A percentile compares a stretch with the other conserved stretches of the same genome.
phyloP scores from a whole-genome alignment of 2,329 filamentous ascomycete genomes.

The Xylariaceae sp. region DNA sequence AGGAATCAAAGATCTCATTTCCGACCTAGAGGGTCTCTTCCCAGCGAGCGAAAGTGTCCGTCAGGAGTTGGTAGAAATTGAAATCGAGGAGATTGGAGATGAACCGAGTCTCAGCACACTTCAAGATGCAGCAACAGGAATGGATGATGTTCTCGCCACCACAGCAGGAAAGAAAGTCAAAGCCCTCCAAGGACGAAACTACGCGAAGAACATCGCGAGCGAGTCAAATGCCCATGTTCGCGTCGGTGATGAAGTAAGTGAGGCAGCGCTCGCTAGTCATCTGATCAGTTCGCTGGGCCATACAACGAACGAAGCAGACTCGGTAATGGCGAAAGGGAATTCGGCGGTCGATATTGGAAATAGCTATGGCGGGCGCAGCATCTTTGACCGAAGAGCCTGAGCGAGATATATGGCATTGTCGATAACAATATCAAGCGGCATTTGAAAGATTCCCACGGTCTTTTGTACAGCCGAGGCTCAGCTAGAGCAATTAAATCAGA shows the following conservation, averaged over 20 bases:
- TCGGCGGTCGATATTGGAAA: conserved; percentile 11
- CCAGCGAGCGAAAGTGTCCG: conserved; percentile 13
- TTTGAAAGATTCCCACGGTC: no score
- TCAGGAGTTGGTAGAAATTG: conserved; percentile 16
- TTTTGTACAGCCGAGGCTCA: no score
- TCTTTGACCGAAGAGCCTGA: no score
- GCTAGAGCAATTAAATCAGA: no score
- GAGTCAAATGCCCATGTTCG: conserved; percentile 6
- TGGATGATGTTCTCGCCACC: conserved; percentile 2
- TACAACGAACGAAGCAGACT: conserved; percentile 7
- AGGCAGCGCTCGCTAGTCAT: not conserved
- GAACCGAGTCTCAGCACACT: conserved; percentile 20
- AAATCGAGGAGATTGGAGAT: conserved; percentile 24
- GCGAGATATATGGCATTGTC: no score
- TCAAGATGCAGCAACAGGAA: conserved; percentile 7
- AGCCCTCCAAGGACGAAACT: conserved; percentile 3
- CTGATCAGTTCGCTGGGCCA: not conserved
- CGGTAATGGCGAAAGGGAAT: conserved; percentile 2
- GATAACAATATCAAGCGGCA: no score
- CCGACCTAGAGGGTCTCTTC: conserved; percentile 26
- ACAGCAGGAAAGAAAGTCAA: conserved; percentile 1
- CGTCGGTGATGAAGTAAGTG: conserved; percentile 9
- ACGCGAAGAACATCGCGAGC: not conserved
- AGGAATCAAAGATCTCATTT: conserved; percentile 20
- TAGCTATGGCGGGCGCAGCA: conserved; percentile 8